These are phyloP conservation scores for Pseudonectria foliicola DNA, from an alignment of 2,329 filamentous ascomycete genomes.

Conservation along the genomic window DNA sequence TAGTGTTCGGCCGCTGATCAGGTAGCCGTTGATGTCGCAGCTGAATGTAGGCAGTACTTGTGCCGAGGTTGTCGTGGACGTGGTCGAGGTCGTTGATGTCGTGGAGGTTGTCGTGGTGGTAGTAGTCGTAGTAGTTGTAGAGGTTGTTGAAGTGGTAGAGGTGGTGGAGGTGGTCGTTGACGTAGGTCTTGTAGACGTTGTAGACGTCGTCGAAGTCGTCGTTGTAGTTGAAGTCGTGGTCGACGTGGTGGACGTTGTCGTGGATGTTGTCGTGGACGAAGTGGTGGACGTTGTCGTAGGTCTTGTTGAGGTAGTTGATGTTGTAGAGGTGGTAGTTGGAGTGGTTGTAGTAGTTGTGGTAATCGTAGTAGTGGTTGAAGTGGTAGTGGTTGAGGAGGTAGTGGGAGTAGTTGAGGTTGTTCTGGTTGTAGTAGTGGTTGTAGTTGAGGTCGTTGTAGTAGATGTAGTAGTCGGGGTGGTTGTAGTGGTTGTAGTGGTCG, in stretches of 20 bases:
- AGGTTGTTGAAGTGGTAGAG: background rate
- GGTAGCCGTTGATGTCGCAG: slow-evolving; percentile 10
- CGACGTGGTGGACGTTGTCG: background rate
- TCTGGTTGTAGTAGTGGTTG: background rate
- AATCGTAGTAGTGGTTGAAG: background rate
- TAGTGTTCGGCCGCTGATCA: slow-evolving; percentile 5
- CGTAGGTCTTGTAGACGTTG: background rate
- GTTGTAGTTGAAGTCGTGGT: background rate
- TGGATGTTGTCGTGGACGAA: background rate
- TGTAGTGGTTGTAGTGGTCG: background rate
- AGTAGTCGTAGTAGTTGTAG: background rate
- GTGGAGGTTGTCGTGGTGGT: background rate
- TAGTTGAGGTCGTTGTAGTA: background rate
- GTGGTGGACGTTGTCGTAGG: background rate
- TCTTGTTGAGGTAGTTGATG: background rate
- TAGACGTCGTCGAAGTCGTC: background rate
- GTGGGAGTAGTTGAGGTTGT: background rate
- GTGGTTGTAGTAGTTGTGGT: background rate
- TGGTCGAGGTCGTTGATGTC: background rate
- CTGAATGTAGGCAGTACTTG: slow-evolving; percentile 9
- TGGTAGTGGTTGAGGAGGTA: background rate
- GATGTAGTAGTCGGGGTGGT: background rate
- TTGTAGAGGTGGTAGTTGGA: background rate
- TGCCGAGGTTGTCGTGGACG: background rate
- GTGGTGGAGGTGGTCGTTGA: background rate